Evolutionary conservation across 768 basidiomycete species (phyloP), one percentile per base, ranked within the genome.

Genomic region (Suillus lakei): DNA sequence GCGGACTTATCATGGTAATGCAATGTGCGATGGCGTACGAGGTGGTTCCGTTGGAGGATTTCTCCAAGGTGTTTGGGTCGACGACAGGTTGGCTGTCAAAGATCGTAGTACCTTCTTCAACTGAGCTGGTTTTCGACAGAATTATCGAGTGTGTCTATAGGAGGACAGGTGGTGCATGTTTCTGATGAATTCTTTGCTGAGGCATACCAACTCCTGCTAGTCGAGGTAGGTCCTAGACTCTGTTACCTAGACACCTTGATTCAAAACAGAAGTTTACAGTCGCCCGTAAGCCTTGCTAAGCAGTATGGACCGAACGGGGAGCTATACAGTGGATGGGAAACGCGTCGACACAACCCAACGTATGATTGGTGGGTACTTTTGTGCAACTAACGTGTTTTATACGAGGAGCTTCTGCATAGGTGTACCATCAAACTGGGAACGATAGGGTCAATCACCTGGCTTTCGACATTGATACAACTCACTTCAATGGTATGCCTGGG

Each of bases 161-260:
- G 95, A 21, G 96, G 90, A 3, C 77, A 83, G 64, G 81, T 98
- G 69, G 73, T 90, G 43, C 82, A 85, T 4, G 88, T 92, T 53
- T 98, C 96, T 2, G 97, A 99, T 77, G 95, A 99, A 69, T 99
- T 99, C 83, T 99, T 99, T 73, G 95, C 94, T 18, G 87, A 90
- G 69, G 95, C 92, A 0, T 84, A 79, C 67, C 89, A 97, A 79
- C 82, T 99, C 23, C 83, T 99, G 61, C 84, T 92, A 55, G 90
- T 93, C 53, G 88, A 91, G 79, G 96, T 94, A 67, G 70, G 86
- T 43, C 13, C 56, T 41, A 34, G 18, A 36, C 54, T 44, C 62
- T 30, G 48, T 51, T 56, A 48, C 63, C 63, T 12, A 32, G n/a
- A 15, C 16, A 16, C 39, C 63, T 32, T 41, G 54, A n/a, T 50